phyloP scores from a whole-genome alignment of 176 grass and related monocot genomes.

The Saccharum spontaneum region DNA sequence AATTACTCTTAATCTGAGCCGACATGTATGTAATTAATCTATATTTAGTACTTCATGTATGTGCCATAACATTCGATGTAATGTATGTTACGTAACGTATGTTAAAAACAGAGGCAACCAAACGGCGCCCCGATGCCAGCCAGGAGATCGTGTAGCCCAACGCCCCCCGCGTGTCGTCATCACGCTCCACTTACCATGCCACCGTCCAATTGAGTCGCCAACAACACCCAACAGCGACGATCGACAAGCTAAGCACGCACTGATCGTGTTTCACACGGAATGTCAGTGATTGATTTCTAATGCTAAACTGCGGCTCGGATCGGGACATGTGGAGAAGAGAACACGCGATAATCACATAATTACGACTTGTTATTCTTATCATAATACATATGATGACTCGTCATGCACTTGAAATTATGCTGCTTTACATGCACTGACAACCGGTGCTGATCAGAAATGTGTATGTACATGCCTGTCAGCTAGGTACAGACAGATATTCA shows the following conservation, averaged over 20 bases:
- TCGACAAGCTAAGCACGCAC: neutral
- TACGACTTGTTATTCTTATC: neutral
- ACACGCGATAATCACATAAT: neutral
- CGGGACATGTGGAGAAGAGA: neutral
- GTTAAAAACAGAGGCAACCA: too few relatives aligned
- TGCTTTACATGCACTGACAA: neutral
- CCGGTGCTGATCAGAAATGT: conserved; percentile 27
- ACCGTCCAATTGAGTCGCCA: neutral
- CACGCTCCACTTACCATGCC: neutral
- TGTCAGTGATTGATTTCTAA: too few relatives aligned
- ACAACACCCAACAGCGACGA: neutral
- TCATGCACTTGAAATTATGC: neutral
- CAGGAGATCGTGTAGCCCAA: too few relatives aligned
- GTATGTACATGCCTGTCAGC: conserved; percentile 28
- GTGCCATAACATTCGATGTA: too few relatives aligned
- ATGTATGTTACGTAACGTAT: too few relatives aligned
- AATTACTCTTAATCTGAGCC: too few relatives aligned
- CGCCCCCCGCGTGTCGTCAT: neutral
- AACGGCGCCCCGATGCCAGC: too few relatives aligned
- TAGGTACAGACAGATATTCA: conserved; percentile 13
- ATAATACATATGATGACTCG: neutral
- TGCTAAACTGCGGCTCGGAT: too few relatives aligned
- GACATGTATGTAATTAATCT: too few relatives aligned
- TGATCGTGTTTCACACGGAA: neutral
- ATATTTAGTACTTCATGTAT: too few relatives aligned